phyloP scores from a whole-genome alignment of 1,139 yeast genomes.

The Cylindricascospora bacillispora region DNA sequence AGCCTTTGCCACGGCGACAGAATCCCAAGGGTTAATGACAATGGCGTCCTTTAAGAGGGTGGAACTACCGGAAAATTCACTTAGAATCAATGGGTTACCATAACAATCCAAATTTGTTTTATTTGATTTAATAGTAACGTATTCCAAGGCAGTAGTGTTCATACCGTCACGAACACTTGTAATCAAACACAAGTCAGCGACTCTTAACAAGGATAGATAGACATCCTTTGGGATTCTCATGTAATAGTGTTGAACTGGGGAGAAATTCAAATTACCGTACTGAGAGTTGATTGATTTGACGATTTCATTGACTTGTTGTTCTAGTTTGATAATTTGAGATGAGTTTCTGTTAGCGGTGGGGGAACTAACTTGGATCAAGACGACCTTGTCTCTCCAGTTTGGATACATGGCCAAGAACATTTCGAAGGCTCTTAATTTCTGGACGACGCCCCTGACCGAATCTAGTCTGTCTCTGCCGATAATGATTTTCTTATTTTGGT shows the following conservation, averaged over 20 bases:
- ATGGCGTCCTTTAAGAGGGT: slow-evolving; percentile 67
- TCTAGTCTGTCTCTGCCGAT: slow-evolving; percentile 78
- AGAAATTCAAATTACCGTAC: slow-evolving; percentile 65
- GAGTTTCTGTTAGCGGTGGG: slow-evolving; percentile 32
- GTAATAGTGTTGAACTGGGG: slow-evolving; percentile 86
- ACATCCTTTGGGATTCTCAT: slow-evolving; percentile 82
- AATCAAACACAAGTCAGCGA: slow-evolving; percentile 80
- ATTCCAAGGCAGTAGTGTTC: slow-evolving; percentile 90
- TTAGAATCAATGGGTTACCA: slow-evolving; percentile 64
- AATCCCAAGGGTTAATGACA: slow-evolving; percentile 93
- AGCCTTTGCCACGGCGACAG: slow-evolving; percentile 81
- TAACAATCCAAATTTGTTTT: slow-evolving; percentile 23
- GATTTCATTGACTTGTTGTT: slow-evolving; percentile 67
- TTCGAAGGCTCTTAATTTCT: slow-evolving; percentile 70
- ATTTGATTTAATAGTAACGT: slow-evolving; percentile 73
- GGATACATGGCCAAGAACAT: slow-evolving; percentile 81
- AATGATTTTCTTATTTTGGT: slow-evolving; percentile 62
- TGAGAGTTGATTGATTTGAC: slow-evolving; percentile 70
- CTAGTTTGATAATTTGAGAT: slow-evolving; percentile 34
- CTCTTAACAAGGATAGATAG: slow-evolving; percentile 74
- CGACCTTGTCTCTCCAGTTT: slow-evolving; percentile 80
- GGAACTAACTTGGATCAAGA: slow-evolving; percentile 81
- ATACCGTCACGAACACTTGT: slow-evolving; percentile 93
- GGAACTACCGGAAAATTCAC: slow-evolving; percentile 91
- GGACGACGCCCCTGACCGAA: slow-evolving; percentile 70